These are phyloP conservation scores for Fusarium protoensiforme DNA, from an alignment of 2,329 filamentous ascomycete genomes.

Conservation along the genomic window DNA sequence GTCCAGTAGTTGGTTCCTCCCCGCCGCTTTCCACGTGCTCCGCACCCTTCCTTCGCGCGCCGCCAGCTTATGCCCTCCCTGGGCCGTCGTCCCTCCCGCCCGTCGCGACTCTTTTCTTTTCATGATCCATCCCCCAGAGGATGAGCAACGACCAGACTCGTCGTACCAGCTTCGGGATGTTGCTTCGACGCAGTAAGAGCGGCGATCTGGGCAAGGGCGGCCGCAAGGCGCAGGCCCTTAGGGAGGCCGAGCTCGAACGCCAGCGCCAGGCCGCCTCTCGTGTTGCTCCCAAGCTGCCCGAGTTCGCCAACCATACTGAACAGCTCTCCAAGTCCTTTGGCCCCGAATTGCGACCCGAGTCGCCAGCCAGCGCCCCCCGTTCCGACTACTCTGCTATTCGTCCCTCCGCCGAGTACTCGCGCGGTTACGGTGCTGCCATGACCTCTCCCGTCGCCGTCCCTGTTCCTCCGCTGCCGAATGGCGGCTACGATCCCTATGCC, in stretches of 20 bases:
- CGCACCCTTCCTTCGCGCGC: constrained; percentile 32
- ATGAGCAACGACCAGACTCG: constrained; percentile 47
- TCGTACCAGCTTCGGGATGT: constrained; percentile 63
- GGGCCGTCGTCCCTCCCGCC: constrained; percentile 21
- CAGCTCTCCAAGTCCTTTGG: constrained; percentile 58
- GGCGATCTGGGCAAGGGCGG: constrained; percentile 70
- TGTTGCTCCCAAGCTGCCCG: constrained; percentile 62
- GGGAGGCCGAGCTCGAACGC: constrained; percentile 62
- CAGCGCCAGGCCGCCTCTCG: constrained; percentile 61
- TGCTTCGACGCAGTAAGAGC: constrained; percentile 76
- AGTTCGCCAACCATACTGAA: constrained; percentile 61
- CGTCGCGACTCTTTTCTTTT: constrained; percentile 39
- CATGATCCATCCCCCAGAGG: constrained; percentile 41
- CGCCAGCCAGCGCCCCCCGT: constrained; percentile 68
- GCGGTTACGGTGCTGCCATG: constrained; percentile 53
- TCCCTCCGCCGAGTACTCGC: constrained; percentile 62
- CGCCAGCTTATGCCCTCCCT: constrained; percentile 31
- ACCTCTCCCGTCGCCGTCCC: constrained; percentile 53
- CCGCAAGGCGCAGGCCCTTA: constrained; percentile 68
- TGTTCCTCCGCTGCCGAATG: constrained; percentile 69
- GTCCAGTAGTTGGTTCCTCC: constrained; percentile 13
- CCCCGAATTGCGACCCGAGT: constrained; percentile 71
- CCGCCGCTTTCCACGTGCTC: constrained; percentile 37
- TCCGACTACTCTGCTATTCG: constrained; percentile 55
- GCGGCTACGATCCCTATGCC: constrained; percentile 79